Evolutionary conservation across 2,329 filamentous ascomycete species (phyloP), one percentile per base, ranked within the genome.

Genomic region (Tolypocladium album): DNA sequence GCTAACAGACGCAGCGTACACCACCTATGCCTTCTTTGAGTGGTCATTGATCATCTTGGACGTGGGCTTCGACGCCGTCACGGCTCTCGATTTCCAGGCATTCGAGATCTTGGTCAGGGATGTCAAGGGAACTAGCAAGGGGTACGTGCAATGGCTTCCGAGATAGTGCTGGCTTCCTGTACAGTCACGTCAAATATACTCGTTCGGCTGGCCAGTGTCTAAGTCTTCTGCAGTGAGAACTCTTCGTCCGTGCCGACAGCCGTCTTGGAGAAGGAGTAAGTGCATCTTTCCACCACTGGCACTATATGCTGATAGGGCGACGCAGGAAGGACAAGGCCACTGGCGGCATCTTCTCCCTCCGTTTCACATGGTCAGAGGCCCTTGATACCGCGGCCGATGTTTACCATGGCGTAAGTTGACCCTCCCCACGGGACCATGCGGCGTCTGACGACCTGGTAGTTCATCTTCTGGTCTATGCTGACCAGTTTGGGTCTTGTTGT

Each of bases 61-160:
- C 74, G 92, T 99, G 61, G 93, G 84, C 38, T 99, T 99, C 76
- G 94, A 99, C 77, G 91, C 94, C 58, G 88, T 97, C 61, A 97
- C 94, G 13, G 88, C 90, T 60, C 79, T 96, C 68, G 94, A 99
- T 78, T 99, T 97, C 78, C 82, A 87, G 64, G 85, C 88, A 59
- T 89, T 97, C 71, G 93, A 97, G 74, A 78, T 99, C 69, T 82
- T 92, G 67, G 82, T 99, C 65, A 90, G 85, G 79, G 93, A 97
- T 78, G 83, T 92, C 66, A 93, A 92, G 78, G 92, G 92, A 65
- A 78, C 88, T 71, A 94, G 89, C 81, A 92, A 93, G 90, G 92
- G 93, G 94, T 99, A 99, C 84, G 94, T 99, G 79, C 85, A 87
- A 79, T 88, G 88, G 88, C 92, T 97, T 83, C 93, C 93, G 68